Percentiles rank a stretch among this genome's conserved stretches.
These are phyloP conservation scores for Penstemon newberryi DNA, from an alignment of 257 asterid genomes.

Conservation along the genomic window DNA sequence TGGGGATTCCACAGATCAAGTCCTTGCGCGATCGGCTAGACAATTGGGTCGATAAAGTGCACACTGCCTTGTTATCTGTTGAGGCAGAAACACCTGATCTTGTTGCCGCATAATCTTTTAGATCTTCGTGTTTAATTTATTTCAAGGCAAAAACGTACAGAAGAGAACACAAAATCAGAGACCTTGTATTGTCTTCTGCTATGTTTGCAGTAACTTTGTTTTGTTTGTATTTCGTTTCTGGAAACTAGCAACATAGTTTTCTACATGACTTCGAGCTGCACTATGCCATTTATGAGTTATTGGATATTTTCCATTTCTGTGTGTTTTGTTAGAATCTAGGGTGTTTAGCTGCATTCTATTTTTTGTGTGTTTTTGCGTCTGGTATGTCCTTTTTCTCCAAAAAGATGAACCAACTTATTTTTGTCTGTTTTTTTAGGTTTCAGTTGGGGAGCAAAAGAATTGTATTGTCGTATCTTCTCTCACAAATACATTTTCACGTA, in stretches of 20 bases:
- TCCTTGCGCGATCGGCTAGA: conserved; percentile 82
- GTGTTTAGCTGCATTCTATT: no score
- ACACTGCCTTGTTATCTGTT: conserved; percentile 80
- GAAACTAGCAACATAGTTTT: conserved; percentile 24
- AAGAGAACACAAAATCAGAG: conserved; percentile 15
- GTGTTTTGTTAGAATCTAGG: no score
- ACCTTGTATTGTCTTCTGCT: conserved; percentile 18
- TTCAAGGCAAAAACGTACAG: conserved; percentile 20
- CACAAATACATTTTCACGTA: no score
- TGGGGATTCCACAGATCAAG: conserved; percentile 83
- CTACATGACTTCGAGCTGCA: neutral
- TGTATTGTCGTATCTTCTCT: no score
- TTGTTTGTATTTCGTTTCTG: neutral
- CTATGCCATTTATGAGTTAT: neutral
- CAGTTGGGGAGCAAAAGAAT: no score
- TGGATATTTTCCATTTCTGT: no score
- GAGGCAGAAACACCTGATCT: conserved; percentile 98
- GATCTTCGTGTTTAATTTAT: conserved; percentile 22
- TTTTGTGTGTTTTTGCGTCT: no score
- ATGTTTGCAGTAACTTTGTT: conserved; percentile 21
- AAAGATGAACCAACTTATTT: no score
- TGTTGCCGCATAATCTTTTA: conserved; percentile 60
- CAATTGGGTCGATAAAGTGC: conserved; percentile 86
- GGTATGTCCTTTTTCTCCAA: no score
- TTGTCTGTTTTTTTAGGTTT: no score